phyloP scores from a whole-genome alignment of 2,329 filamentous ascomycete genomes.

The Exophiala viscosa region DNA sequence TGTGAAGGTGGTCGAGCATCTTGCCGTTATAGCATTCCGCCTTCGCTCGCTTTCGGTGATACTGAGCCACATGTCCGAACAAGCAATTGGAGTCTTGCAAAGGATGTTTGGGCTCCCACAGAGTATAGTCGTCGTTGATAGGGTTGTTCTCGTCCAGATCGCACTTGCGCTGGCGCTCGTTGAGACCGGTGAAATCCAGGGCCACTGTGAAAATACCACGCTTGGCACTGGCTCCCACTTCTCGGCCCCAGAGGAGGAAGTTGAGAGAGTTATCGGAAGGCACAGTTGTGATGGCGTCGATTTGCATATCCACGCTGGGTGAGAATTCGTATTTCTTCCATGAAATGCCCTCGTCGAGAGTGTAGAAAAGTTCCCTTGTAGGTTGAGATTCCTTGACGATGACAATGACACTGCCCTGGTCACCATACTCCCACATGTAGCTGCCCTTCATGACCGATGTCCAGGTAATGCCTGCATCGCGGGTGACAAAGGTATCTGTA shows the following conservation, averaged over 20 bases:
- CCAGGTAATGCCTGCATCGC: conserved; percentile 89
- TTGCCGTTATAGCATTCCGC: conserved; percentile 77
- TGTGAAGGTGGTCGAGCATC: conserved; percentile 51
- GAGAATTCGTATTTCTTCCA: conserved; percentile 76
- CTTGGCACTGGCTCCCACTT: conserved; percentile 41
- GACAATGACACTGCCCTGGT: conserved; percentile 88
- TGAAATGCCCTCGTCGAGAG: conserved; percentile 71
- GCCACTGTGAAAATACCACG: conserved; percentile 68
- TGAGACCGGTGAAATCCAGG: conserved; percentile 80
- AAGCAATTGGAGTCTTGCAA: conserved; percentile 74
- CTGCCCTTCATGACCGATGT: conserved; percentile 77
- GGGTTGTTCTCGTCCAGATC: conserved; percentile 59
- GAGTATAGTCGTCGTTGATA: conserved; percentile 66
- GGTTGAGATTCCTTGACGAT: conserved; percentile 69
- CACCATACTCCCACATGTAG: conserved; percentile 92
- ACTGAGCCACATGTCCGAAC: conserved; percentile 86
- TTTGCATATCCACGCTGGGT: conserved; percentile 62
- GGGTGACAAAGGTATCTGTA: conserved; percentile 87
- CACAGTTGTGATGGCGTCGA: conserved; percentile 80
- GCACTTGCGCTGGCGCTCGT: conserved; percentile 63
- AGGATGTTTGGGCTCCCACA: conserved; percentile 87
- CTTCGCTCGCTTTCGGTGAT: conserved; percentile 82
- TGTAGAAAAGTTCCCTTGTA: conserved; percentile 69
- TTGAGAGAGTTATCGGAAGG: conserved; percentile 85
- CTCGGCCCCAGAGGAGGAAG: conserved; percentile 81